These are phyloP conservation scores for Coelastrella sp. DNA, from an alignment of 139 green algal genomes.

Conservation along the genomic window DNA sequence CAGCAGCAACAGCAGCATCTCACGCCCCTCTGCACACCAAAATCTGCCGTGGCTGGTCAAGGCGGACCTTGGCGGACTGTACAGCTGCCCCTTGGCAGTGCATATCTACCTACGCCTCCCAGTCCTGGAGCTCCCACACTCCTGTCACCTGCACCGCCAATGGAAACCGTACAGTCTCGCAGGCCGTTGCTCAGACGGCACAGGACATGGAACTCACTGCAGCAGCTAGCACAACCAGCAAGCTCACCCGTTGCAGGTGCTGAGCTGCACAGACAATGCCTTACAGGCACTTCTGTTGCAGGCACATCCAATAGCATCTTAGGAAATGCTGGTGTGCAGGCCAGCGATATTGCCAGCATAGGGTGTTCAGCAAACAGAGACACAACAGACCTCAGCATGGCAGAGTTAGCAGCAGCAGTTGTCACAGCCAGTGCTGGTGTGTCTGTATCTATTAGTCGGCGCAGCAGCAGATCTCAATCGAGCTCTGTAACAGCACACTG, in stretches of 20 bases:
- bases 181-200: background rate
- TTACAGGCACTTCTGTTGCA: background rate
- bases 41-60: background rate
- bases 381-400: too few relatives aligned
- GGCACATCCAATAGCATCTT: background rate
- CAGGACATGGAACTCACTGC: background rate
- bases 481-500: background rate
- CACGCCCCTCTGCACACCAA: background rate
- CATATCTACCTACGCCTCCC: background rate
- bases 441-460: background rate
- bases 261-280: background rate
- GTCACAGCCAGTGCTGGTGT: background rate
- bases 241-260: background rate
- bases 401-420: too few relatives aligned
- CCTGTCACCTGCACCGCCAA: background rate
- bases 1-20: background rate
- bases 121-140: background rate
- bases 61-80: background rate
- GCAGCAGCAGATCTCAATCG: background rate
- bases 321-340: too few relatives aligned
- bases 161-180: background rate
- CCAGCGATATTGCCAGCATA: too few relatives aligned
- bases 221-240: background rate
- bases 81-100: too few relatives aligned
- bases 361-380: too few relatives aligned